Evolutionary conservation across 768 basidiomycete genomes (phyloP).

Genomic region (Pleurotus giganteus): DNA sequence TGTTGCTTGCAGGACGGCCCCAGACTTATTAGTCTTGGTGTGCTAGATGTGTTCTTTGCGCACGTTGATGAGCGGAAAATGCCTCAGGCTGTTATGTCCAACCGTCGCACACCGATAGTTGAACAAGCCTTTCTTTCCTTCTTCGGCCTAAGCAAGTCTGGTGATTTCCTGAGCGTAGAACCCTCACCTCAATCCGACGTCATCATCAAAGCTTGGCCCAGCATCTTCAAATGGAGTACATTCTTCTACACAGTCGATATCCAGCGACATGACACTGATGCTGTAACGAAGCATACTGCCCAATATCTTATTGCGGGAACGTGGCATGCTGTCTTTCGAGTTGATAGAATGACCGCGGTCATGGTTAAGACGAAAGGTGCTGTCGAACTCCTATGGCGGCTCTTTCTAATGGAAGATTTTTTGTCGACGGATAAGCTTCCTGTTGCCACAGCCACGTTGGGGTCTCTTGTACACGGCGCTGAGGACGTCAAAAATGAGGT

Average conservation of each 20-base stretch:
- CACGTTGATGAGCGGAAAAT: slow-evolving; percentile 23
- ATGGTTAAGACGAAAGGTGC: slow-evolving; percentile 29
- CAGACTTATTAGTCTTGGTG: slow-evolving; percentile 17
- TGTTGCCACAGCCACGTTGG: slow-evolving; percentile 26
- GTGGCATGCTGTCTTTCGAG: slow-evolving; percentile 26
- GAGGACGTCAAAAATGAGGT: slow-evolving; percentile 11
- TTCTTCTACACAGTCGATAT: slow-evolving; percentile 29
- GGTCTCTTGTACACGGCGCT: slow-evolving; percentile 23
- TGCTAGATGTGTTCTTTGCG: slow-evolving; percentile 26
- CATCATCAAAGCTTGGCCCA: slow-evolving; percentile 31
- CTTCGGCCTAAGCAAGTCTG: slow-evolving; percentile 30
- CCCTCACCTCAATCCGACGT: slow-evolving; percentile 18
- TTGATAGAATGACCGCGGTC: slow-evolving; percentile 23
- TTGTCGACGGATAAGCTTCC: slow-evolving; percentile 22
- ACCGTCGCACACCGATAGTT: slow-evolving; percentile 15
- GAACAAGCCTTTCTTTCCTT: slow-evolving; percentile 30
- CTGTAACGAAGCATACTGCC: slow-evolving; percentile 16
- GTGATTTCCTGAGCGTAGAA: slow-evolving; percentile 19
- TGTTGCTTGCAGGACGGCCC: slow-evolving; percentile 7
- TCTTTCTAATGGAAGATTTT: slow-evolving; percentile 32
- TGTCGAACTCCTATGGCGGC: slow-evolving; percentile 31
- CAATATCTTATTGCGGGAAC: slow-evolving; percentile 27
- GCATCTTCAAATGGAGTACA: slow-evolving; percentile 34
- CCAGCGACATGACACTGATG: slow-evolving; percentile 13
- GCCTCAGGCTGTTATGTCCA: slow-evolving; percentile 14